Evolutionary conservation across 495 filamentous ascomycete species (phyloP).

Genomic region (Neurospora sp.): DNA sequence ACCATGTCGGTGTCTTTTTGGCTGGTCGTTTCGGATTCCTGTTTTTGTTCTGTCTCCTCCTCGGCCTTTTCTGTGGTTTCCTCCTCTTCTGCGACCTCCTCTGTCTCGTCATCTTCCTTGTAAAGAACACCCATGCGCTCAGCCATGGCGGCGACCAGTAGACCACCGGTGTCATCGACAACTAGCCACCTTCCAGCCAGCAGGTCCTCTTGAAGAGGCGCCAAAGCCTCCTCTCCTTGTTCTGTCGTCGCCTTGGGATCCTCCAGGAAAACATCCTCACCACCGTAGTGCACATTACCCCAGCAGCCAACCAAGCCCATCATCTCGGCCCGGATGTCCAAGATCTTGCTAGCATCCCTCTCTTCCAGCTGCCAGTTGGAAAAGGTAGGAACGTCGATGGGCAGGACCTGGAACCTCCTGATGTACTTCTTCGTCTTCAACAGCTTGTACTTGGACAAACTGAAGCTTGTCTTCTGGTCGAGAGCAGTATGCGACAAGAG

Average conservation of each 20-base stretch:
- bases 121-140: slow-evolving; percentile 85
- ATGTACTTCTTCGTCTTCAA: slow-evolving; percentile 92
- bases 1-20: slow-evolving; percentile 11
- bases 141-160: slow-evolving; percentile 79
- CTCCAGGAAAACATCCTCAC: slow-evolving; percentile 23
- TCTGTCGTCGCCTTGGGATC: slow-evolving; percentile 16
- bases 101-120: slow-evolving; percentile 9
- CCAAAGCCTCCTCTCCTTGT: slow-evolving; percentile 16
- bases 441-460: slow-evolving; percentile 87
- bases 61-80: slow-evolving; percentile 6
- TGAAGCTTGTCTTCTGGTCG: slow-evolving; percentile 90
- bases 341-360: slow-evolving; percentile 65
- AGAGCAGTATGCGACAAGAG: slow-evolving; percentile 74
- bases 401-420: slow-evolving; percentile 71
- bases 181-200: slow-evolving; percentile 68
- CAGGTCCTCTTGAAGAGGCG: slow-evolving; percentile 9
- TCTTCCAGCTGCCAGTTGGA: slow-evolving; percentile 63
- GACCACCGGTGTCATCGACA: slow-evolving; percentile 81
- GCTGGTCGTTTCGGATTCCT: neutral
- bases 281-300: slow-evolving; percentile 42
- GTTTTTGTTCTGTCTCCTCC: neutral
- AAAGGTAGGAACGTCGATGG: slow-evolving; percentile 67
- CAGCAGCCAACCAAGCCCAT: slow-evolving; percentile 54
- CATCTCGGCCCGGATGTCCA: slow-evolving; percentile 84
- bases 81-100: slow-evolving; percentile 30